phyloP scores from a whole-genome alignment of 1,284 basidiomycete species.

The Singerocomus inundabilis region DNA sequence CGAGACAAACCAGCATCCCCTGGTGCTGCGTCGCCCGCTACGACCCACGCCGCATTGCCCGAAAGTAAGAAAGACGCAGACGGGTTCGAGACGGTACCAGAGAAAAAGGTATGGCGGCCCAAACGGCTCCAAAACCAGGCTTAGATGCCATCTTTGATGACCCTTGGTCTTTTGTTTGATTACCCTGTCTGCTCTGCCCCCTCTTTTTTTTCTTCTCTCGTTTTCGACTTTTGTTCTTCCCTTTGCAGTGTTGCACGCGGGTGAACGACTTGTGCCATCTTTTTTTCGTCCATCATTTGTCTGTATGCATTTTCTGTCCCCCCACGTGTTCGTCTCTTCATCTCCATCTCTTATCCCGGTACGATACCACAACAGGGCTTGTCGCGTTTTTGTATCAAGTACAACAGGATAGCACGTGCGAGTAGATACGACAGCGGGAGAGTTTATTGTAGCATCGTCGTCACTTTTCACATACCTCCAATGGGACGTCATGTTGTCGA shows the following conservation, averaged over 20 bases:
- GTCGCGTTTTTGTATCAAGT: conserved; percentile 12
- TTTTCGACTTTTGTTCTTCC: background rate
- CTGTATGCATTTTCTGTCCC: background rate
- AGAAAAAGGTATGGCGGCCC: conserved; percentile 46
- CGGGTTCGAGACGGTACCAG: conserved; percentile 65
- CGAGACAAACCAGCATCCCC: conserved; percentile 26
- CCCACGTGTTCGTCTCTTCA: background rate
- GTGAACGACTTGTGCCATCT: background rate
- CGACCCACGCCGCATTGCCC: conserved; percentile 28
- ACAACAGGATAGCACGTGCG: conserved; percentile 8
- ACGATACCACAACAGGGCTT: conserved; percentile 8
- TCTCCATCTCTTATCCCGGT: background rate
- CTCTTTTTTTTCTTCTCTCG: background rate
- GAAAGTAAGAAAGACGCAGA: conserved; percentile 57
- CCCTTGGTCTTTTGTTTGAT: too few relatives aligned
- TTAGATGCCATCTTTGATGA: background rate
- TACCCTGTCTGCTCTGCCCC: background rate
- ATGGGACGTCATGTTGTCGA: background rate
- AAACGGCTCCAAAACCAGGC: conserved; percentile 27
- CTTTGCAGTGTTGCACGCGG: background rate
- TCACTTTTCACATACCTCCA: background rate
- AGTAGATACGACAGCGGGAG: conserved; percentile 1
- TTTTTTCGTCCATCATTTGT: background rate
- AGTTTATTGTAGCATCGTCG: conserved; percentile 22
- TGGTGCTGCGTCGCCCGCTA: conserved; percentile 34